Evolutionary conservation across 1,284 basidiomycete genomes (phyloP).

Genomic region (Microbotryum scabiosae): DNA sequence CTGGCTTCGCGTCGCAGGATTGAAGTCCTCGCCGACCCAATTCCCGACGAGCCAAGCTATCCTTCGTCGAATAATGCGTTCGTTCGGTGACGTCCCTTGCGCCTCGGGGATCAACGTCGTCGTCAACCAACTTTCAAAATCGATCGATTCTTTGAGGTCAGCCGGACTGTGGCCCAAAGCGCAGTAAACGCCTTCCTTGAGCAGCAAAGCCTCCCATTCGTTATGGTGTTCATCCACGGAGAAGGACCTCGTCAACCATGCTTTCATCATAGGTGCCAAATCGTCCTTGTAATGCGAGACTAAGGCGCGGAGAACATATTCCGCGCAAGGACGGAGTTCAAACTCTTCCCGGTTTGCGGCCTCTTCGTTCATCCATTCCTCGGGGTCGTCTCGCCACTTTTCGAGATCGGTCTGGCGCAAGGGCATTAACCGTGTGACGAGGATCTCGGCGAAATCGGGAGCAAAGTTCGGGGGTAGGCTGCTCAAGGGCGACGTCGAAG

Average conservation of each 20-base stretch:
- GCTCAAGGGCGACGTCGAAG: constrained; percentile 15
- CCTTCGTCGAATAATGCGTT: constrained; percentile 31
- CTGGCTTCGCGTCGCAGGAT: constrained; percentile 7
- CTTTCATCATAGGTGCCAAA: constrained; percentile 8
- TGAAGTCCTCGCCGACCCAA: constrained; percentile 28
- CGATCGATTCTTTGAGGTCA: constrained; percentile 17
- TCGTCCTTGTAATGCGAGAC: constrained; percentile 26
- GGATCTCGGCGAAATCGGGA: constrained; percentile 1
- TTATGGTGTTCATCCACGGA: too few relatives aligned
- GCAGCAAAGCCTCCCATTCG: constrained; percentile 14
- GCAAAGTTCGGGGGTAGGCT: constrained; percentile 15
- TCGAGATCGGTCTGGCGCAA: constrained; percentile 28
- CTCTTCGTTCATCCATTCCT: constrained; percentile 36
- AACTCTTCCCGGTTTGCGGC: constrained; percentile 33
- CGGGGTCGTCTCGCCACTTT: constrained; percentile 33
- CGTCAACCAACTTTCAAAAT: constrained; percentile 26
- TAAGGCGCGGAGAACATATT: constrained; percentile 26
- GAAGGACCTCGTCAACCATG: too few relatives aligned
- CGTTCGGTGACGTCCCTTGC: constrained; percentile 13
- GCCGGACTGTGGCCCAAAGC: constrained; percentile 27
- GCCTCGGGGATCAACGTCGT: constrained; percentile 22
- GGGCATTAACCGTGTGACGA: constrained; percentile 27
- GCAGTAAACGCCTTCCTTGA: constrained; percentile 34
- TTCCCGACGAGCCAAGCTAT: constrained; percentile 34
- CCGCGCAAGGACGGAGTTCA: constrained; percentile 32